A percentile compares a stretch with the other conserved stretches of the same genome.
Conservation (phyloP, 2,329 filamentous ascomycete species). For the Colletotrichum sp. region DNA sequence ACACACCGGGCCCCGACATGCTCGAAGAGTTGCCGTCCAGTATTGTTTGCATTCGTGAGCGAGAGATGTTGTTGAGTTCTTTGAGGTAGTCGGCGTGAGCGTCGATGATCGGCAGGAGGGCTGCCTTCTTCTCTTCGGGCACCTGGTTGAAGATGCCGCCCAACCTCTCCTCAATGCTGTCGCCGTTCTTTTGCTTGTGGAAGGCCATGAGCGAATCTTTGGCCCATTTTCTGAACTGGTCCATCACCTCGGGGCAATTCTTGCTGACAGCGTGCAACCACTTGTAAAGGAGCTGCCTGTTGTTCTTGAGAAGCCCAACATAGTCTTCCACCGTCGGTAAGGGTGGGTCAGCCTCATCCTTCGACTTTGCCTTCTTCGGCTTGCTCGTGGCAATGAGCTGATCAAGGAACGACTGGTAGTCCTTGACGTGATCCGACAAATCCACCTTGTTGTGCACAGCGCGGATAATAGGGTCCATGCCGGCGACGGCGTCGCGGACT, state of each 20-base stretch:
- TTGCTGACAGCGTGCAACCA: slow-evolving; percentile 75
- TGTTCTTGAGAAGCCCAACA: slow-evolving; percentile 68
- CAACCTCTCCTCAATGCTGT: slow-evolving; percentile 42
- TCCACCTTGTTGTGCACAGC: slow-evolving; percentile 74
- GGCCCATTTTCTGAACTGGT: slow-evolving; percentile 66
- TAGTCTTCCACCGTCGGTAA: slow-evolving; percentile 73
- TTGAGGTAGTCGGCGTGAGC: slow-evolving; percentile 66
- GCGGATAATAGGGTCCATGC: slow-evolving; percentile 78
- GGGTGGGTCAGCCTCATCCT: slow-evolving; percentile 35
- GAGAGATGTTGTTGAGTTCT: slow-evolving; percentile 58
- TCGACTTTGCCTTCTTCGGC: slow-evolving; percentile 39
- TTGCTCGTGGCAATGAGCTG: slow-evolving; percentile 71
- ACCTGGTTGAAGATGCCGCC: slow-evolving; percentile 51
- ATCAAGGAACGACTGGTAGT: slow-evolving; percentile 71
- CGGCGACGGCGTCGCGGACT: slow-evolving; percentile 67
- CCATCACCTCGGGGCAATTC: slow-evolving; percentile 70
- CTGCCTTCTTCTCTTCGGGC: slow-evolving; percentile 45
- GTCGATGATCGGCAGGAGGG: slow-evolving; percentile 59
- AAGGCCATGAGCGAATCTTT: slow-evolving; percentile 65
- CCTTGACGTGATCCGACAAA: slow-evolving; percentile 70
- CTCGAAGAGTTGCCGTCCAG: slow-evolving; percentile 43
- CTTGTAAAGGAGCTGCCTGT: slow-evolving; percentile 68
- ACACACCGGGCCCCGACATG: slow-evolving; percentile 71
- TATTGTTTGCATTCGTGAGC: slow-evolving; percentile 60
- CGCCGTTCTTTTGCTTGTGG: slow-evolving; percentile 31